A percentile compares a stretch with the other conserved stretches of the same genome.
These are phyloP conservation scores for Catunica adiposa DNA, from an alignment of 2,329 filamentous ascomycete species.

Conservation along the genomic window DNA sequence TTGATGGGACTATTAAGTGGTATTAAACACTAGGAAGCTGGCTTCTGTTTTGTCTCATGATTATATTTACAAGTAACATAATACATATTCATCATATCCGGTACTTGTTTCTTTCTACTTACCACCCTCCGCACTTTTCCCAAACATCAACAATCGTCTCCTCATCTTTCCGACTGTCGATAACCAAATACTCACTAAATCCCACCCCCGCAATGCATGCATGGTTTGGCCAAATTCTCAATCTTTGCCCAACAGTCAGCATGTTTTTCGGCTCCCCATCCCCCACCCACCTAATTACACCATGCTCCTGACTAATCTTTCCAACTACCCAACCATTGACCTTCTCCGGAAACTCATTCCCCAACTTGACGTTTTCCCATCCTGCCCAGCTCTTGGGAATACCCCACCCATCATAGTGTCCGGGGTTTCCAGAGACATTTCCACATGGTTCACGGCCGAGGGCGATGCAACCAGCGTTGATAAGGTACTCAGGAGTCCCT, in stretches of 20 bases:
- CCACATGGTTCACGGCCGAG: conserved; percentile 58
- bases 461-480: conserved; percentile 52
- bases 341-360: conserved; percentile 26
- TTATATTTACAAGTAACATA: background rate
- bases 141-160: conserved; percentile 60
- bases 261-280: conserved; percentile 22
- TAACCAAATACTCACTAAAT: conserved; percentile 57
- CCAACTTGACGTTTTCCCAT: conserved; percentile 19
- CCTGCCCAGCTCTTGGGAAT: conserved; percentile 44
- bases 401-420: conserved; percentile 52
- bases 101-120: conserved; percentile 6
- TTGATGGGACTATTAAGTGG: background rate
- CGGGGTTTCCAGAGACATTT: conserved; percentile 23
- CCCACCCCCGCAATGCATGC: conserved; percentile 59
- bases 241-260: conserved; percentile 45
- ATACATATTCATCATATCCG: background rate
- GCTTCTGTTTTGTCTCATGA: background rate
- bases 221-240: conserved; percentile 66
- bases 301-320: conserved; percentile 63
- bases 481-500: conserved; percentile 43
- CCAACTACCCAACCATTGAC: conserved; percentile 48
- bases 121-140: conserved; percentile 57
- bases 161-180: conserved; percentile 42
- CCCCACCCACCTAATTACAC: conserved; percentile 46
- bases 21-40: background rate